These are phyloP conservation scores for Colletotrichum orbiculare DNA, from an alignment of 2,329 filamentous ascomycete species.

Conservation along the genomic window DNA sequence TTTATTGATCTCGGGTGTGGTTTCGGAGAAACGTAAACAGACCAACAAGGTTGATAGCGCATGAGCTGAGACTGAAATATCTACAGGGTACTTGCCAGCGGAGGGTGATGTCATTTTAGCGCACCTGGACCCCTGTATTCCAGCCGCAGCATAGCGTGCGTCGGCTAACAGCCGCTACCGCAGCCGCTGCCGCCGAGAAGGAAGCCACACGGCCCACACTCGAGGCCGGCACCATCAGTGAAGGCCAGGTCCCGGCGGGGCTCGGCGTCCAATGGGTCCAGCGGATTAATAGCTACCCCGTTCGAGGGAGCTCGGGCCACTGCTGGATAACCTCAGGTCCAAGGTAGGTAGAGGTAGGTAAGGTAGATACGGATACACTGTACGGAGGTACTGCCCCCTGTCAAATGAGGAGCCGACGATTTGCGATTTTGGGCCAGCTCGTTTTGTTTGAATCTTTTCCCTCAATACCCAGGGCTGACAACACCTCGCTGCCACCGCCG, in stretches of 20 bases:
- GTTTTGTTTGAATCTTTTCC: slow-evolving; percentile 28
- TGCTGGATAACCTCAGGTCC: background rate
- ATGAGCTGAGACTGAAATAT: slow-evolving; percentile 11
- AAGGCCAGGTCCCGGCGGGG: too few relatives aligned
- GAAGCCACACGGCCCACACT: too few relatives aligned
- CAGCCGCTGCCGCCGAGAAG: too few relatives aligned
- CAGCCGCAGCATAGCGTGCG: slow-evolving; percentile 16
- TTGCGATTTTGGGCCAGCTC: slow-evolving; percentile 22
- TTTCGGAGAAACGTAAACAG: slow-evolving; percentile 6
- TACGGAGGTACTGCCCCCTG: background rate
- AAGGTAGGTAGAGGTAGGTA: too few relatives aligned
- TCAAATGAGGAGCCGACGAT: slow-evolving; percentile 27
- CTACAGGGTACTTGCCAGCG: slow-evolving; percentile 30
- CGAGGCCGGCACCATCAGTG: too few relatives aligned
- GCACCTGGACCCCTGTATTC: slow-evolving; percentile 19
- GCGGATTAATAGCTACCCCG: slow-evolving; percentile 38
- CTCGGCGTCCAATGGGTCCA: background rate
- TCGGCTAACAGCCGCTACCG: background rate
- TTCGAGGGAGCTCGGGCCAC: slow-evolving; percentile 42
- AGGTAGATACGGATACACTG: too few relatives aligned
- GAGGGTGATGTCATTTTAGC: slow-evolving; percentile 33
- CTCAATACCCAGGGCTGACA: slow-evolving; percentile 24
- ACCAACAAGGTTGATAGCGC: slow-evolving; percentile 4
- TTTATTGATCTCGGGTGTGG: background rate
- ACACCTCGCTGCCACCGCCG: slow-evolving; percentile 13